Percentiles rank a stretch among this genome's conserved stretches.
Conservation (phyloP, 2,329 filamentous ascomycete species). For the Ophiognomonia clavigignenti-juglandacearum region DNA sequence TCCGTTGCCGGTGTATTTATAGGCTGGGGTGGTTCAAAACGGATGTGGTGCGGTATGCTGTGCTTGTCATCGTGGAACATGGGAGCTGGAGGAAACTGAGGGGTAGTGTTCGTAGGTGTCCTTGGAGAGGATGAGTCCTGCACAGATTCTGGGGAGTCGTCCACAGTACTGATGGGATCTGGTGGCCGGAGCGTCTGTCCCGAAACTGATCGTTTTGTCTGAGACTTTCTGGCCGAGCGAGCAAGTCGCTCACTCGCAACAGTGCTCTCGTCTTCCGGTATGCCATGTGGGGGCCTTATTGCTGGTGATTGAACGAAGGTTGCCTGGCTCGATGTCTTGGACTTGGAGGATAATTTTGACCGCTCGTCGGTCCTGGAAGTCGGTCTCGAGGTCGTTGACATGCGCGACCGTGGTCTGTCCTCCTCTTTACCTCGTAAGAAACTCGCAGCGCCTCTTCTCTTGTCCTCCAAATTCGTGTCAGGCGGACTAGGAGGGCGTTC, state of each 20-base stretch:
- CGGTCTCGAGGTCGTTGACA: conserved; percentile 28
- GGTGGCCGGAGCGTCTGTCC: conserved; percentile 20
- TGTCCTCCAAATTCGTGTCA: conserved; percentile 52
- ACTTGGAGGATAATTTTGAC: conserved; percentile 50
- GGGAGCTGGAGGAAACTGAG: conserved; percentile 43
- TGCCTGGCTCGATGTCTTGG: conserved; percentile 54
- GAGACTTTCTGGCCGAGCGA: conserved; percentile 4
- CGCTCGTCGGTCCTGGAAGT: conserved; percentile 41
- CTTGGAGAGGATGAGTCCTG: conserved; percentile 51
- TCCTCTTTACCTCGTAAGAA: conserved; percentile 26
- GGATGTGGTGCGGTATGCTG: conserved; percentile 28
- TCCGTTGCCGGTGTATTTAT: conserved; percentile 35
- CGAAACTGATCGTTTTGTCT: conserved; percentile 33
- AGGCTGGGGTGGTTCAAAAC: conserved; percentile 33
- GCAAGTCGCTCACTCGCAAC: conserved; percentile 9
- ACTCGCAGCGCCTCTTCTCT: conserved; percentile 30
- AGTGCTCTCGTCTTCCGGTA: conserved; percentile 18
- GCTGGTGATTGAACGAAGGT: conserved; percentile 40
- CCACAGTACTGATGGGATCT: conserved; percentile 36
- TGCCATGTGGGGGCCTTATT: conserved; percentile 13
- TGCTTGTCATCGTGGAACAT: conserved; percentile 36
- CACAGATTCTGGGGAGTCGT: conserved; percentile 46
- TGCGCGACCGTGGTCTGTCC: conserved; percentile 31
- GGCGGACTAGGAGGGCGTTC: conserved; percentile 58
- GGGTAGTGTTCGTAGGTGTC: conserved; percentile 50